Percentiles rank a stretch among this genome's conserved stretches.
phyloP scores from a whole-genome alignment of 257 asterid species.

The Datura wrightii region DNA sequence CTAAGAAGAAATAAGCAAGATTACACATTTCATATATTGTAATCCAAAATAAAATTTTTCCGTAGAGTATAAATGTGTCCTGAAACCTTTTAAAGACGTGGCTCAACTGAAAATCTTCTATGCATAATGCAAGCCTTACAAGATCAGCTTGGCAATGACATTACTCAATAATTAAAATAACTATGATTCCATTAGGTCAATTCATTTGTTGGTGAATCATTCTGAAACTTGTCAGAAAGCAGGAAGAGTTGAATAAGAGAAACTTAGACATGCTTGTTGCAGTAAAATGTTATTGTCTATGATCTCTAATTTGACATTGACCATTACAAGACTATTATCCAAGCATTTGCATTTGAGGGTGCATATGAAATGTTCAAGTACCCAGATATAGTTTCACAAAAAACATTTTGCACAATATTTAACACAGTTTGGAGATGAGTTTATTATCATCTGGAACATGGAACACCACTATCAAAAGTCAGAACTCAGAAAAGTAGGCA shows the following conservation, averaged over 20 bases:
- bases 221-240: neutral
- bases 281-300: neutral
- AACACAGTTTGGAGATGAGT: neutral
- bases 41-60: neutral
- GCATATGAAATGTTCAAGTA: neutral
- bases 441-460: neutral
- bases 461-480: neutral
- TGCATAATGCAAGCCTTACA: neutral
- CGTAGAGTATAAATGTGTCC: neutral
- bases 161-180: neutral
- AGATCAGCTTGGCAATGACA: neutral
- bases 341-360: neutral
- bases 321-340: neutral
- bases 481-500: neutral
- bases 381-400: neutral
- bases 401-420: neutral
- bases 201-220: no score
- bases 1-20: neutral
- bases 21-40: neutral
- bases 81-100: neutral
- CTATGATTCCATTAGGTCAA: neutral
- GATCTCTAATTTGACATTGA: neutral
- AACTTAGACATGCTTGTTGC: neutral
- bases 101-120: neutral
- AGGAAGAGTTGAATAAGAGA: neutral